Base-by-base conservation (phyloP, 2,329 filamentous ascomycete species). In the Aureobasidium sp. region DNA sequence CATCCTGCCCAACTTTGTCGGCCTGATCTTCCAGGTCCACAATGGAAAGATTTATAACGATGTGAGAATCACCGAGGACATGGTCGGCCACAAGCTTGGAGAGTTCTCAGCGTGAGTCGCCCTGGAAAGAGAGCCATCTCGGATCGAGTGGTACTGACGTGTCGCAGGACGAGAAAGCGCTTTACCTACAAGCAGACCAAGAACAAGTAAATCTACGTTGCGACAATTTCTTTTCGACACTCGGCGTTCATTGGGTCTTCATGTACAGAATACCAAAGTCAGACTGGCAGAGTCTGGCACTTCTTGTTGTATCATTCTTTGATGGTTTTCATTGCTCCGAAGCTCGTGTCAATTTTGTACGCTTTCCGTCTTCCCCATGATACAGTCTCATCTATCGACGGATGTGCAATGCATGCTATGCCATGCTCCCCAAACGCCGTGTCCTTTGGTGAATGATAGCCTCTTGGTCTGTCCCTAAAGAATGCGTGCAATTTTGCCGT, bases 71-170 rank as follows among this genome's bases (percentile, higher is more conserved):
- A 95, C 90, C 14, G 90, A 95, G 68, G 88, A 95, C 65, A 96
- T 96, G 90, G 90, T 96, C 45, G 90, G 90, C 51, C 86, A 93
- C 71, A 96, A 95, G 73, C 77, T 96, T 61, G 90, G 90, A 63
- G 90, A 96, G 72, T 96, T 95, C 69, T 84, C 89, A 58, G 76
- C 81, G 90, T 95, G 80, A 65, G 88, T 81, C 30, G 21, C 19
- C 10, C 14, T 27, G 8, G 27, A 30, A 6, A 19, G 22, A 29
- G 3, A 11, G 42, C 14, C 21, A 39, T 6, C n/a, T n/a, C n/a
- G 29, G 12, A n/a, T 42, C 41, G 35, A 42, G 45, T 14, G 51
- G 45, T 21, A 51, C 24, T 40, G 37, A 29, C 25, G 22, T 37
- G 27, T 21, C 45, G 42, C 61, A 86, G 83, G 56, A 87, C 84